Evolutionary conservation across 768 basidiomycete species (phyloP).

Genomic region (Mycena rosella): DNA sequence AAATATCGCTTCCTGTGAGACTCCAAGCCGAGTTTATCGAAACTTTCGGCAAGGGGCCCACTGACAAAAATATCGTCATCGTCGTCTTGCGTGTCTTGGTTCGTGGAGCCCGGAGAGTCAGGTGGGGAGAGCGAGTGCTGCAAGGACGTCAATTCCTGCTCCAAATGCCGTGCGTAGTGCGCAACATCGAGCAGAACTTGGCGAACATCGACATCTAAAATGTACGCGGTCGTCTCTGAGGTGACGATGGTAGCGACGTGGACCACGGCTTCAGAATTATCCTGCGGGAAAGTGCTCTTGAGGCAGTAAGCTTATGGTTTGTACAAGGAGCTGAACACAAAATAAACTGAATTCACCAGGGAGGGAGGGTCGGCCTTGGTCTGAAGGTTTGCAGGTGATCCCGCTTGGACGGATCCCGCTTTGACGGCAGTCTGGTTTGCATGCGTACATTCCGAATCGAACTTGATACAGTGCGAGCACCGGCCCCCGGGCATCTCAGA

Average conservation of each 20-base stretch:
- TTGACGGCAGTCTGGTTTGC: background rate
- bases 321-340: too few species aligned
- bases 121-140: background rate
- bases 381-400: too few species aligned
- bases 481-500: slow-evolving; percentile 73
- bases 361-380: background rate
- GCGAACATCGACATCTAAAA: slow-evolving; percentile 12
- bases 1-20: slow-evolving; percentile 39
- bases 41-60: slow-evolving; percentile 17
- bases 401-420: too few species aligned
- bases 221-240: slow-evolving; percentile 13
- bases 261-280: slow-evolving; percentile 26
- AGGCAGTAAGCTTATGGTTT: background rate
- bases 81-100: background rate
- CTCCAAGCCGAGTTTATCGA: slow-evolving; percentile 22
- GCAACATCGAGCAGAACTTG: slow-evolving; percentile 22
- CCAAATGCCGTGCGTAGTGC: slow-evolving; percentile 14
- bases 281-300: background rate
- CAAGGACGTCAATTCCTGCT: background rate
- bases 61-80: slow-evolving; percentile 8
- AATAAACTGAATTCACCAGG: background rate
- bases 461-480: slow-evolving; percentile 78
- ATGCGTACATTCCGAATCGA: slow-evolving; percentile 75
- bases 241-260: slow-evolving; percentile 25
- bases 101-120: background rate